phyloP scores from a whole-genome alignment of 2,329 filamentous ascomycete genomes.

The Cladosporium halotolerans region DNA sequence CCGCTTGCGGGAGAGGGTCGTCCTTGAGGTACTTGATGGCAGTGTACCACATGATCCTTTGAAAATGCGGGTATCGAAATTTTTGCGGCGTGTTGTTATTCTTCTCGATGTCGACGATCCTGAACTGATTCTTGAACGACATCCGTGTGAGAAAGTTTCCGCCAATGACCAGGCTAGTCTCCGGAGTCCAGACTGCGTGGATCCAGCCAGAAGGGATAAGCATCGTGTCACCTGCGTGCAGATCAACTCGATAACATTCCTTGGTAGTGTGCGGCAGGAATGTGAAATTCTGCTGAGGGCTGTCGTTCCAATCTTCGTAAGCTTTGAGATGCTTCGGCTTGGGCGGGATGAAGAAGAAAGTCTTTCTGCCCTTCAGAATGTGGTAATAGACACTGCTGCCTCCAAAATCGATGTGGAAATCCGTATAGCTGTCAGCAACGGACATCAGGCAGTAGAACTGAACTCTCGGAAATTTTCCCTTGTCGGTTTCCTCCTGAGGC shows the following conservation, averaged over 20 bases:
- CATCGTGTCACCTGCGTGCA: constrained; percentile 63
- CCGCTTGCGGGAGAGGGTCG: constrained; percentile 55
- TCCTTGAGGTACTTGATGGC: constrained; percentile 58
- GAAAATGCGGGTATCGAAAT: constrained; percentile 63
- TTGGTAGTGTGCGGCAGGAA: constrained; percentile 60
- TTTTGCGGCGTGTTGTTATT: constrained; percentile 59
- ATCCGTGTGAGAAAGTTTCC: constrained; percentile 62
- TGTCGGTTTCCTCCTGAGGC: constrained; percentile 47
- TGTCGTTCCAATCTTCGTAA: constrained; percentile 66
- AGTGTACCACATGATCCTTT: constrained; percentile 64
- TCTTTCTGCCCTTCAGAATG: constrained; percentile 62
- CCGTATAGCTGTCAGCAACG: constrained; percentile 63
- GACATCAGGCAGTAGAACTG: constrained; percentile 67
- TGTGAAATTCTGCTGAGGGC: constrained; percentile 58
- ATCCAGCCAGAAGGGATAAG: constrained; percentile 67
- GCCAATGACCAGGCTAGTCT: constrained; percentile 64
- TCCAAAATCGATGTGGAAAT: constrained; percentile 67
- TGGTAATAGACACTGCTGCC: constrained; percentile 67
- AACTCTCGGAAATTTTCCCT: constrained; percentile 55
- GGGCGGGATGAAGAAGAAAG: constrained; percentile 65
- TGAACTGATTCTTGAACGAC: constrained; percentile 62
- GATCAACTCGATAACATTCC: constrained; percentile 61
- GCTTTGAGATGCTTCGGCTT: constrained; percentile 63
- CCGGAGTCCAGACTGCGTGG: constrained; percentile 64
- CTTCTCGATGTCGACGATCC: constrained; percentile 60